These are phyloP conservation scores for Cladosporium halotolerans DNA, from an alignment of 2,329 filamentous ascomycete genomes.

Conservation along the genomic window DNA sequence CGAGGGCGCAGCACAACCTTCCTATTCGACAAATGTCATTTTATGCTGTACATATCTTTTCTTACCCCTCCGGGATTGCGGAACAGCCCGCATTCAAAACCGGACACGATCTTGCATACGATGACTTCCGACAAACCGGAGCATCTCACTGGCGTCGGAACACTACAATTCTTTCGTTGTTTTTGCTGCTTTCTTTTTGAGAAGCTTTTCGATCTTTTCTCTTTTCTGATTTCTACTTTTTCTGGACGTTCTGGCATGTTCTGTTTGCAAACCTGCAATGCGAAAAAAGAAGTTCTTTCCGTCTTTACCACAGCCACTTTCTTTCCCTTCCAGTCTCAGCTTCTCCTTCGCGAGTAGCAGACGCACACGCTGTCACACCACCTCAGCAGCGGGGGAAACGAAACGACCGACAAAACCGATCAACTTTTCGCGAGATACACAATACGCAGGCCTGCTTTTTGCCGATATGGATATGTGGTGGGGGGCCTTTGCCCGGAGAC, in stretches of 20 bases:
- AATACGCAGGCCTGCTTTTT: too few relatives aligned
- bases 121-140: neutral
- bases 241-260: slow-evolving; percentile 9
- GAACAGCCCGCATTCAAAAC: neutral
- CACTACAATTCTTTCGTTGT: slow-evolving; percentile 2
- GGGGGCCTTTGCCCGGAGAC: too few relatives aligned
- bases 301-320: neutral
- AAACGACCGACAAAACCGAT: neutral
- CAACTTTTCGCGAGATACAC: too few relatives aligned
- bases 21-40: neutral
- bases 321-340: too few relatives aligned
- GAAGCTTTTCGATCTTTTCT: neutral
- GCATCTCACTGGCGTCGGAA: slow-evolving; percentile 11
- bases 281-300: neutral
- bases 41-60: slow-evolving; percentile 2
- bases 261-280: neutral
- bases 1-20: neutral
- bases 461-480: too few relatives aligned
- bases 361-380: too few relatives aligned
- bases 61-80: neutral
- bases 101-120: slow-evolving; percentile 10
- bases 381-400: neutral
- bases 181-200: neutral
- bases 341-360: too few relatives aligned
- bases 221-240: neutral